Conservation (phyloP, 1,284 basidiomycete genomes). For the Entoloma clypeatum region DNA sequence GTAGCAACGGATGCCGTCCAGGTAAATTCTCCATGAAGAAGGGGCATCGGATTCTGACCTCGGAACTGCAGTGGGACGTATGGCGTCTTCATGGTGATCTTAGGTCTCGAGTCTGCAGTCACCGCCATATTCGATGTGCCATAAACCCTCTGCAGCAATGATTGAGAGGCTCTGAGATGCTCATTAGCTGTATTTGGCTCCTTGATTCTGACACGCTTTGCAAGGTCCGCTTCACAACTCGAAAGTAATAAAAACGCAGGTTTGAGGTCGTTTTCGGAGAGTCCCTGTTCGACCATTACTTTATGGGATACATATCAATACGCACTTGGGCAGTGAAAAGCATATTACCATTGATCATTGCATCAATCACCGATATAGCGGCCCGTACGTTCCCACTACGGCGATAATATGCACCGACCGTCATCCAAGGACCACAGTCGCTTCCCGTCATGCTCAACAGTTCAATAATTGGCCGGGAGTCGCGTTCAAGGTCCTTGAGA, state of each 20-base stretch:
- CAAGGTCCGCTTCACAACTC: constrained; percentile 50
- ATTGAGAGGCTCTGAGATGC: constrained; percentile 39
- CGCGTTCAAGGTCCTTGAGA: constrained; percentile 38
- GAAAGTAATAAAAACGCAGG: constrained; percentile 51
- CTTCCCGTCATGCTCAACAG: constrained; percentile 39
- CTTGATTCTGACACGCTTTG: constrained; percentile 26
- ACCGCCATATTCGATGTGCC: constrained; percentile 23
- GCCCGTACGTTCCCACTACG: constrained; percentile 41
- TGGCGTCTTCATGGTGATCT: no score
- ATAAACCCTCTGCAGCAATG: constrained; percentile 51
- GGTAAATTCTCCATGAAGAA: no score
- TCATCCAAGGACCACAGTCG: constrained; percentile 52
- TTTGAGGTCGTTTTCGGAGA: constrained; percentile 37
- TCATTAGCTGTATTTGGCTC: constrained; percentile 19
- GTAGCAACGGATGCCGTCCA: constrained; percentile 2
- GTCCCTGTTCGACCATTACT: constrained; percentile 41
- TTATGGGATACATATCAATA: constrained; percentile 9
- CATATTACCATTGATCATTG: constrained; percentile 46
- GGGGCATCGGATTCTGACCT: no score
- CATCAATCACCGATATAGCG: constrained; percentile 40
- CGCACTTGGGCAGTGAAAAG: neutral
- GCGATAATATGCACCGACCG: constrained; percentile 50
- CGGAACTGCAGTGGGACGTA: no score
- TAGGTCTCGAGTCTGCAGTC: neutral
- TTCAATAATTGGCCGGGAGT: constrained; percentile 42